A percentile compares a stretch with the other conserved stretches of the same genome.
These are phyloP conservation scores for Chytridium lagenaria DNA, from an alignment of 371 early-diverging fungal genomes.

Conservation along the genomic window DNA sequence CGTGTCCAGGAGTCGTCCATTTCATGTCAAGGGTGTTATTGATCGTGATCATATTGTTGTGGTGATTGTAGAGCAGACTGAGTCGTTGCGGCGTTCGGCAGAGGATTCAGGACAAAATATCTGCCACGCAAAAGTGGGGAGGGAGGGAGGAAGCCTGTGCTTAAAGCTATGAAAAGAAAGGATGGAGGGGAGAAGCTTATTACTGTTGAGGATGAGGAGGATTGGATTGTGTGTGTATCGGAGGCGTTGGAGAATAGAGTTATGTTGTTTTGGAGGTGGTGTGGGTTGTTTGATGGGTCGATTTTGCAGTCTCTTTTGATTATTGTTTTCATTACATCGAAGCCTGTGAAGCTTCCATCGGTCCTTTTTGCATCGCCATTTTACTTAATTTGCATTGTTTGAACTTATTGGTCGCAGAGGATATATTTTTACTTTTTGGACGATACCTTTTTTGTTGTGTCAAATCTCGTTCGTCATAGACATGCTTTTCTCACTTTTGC, in stretches of 20 bases:
- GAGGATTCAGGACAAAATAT: conserved; percentile 10
- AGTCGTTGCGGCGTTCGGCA: neutral
- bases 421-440: too few species aligned
- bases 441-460: too few species aligned
- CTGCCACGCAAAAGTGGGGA: neutral
- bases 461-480: too few species aligned
- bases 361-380: too few species aligned
- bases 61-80: neutral
- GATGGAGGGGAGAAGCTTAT: conserved; percentile 12
- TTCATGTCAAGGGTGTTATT: conserved; percentile 16
- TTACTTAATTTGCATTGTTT: too few species aligned
- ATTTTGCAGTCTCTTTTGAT: too few species aligned
- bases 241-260: neutral
- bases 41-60: conserved; percentile 12
- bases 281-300: too few species aligned
- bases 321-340: too few species aligned
- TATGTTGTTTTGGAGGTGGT: neutral
- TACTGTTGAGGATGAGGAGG: conserved; percentile 22
- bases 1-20: neutral
- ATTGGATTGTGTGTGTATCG: conserved; percentile 8
- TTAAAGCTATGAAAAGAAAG: neutral
- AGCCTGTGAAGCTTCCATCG: too few species aligned
- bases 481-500: too few species aligned
- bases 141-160: neutral
- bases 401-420: too few species aligned